Conservation (phyloP, 805 yeast genomes). For the Debaryomyces castellii region DNA sequence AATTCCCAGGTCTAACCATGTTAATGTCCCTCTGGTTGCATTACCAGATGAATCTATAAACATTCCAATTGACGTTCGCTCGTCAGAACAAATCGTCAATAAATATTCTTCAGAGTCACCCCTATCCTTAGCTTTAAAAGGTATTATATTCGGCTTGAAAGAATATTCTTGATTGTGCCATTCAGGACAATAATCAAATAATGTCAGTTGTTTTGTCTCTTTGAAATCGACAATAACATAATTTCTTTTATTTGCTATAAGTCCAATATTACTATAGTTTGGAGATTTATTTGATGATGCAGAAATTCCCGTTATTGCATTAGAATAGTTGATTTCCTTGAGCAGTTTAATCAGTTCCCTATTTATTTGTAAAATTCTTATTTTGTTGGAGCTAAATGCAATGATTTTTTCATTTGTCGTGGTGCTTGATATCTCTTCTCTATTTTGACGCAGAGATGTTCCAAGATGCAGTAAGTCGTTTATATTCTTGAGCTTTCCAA, state of each 20-base stretch:
- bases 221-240: conserved; percentile 40
- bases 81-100: conserved; percentile 34
- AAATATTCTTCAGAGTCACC: conserved; percentile 28
- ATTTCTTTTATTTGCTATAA: conserved; percentile 30
- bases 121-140: conserved; percentile 18
- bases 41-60: conserved; percentile 38
- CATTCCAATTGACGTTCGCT: conserved; percentile 37
- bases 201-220: conserved; percentile 29
- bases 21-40: conserved; percentile 41
- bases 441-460: not conserved
- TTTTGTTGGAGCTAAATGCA: conserved; percentile 27
- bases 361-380: conserved; percentile 30
- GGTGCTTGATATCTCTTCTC: not conserved
- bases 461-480: conserved; percentile 28
- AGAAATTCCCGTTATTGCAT: conserved; percentile 26
- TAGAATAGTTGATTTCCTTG: conserved; percentile 31
- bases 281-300: conserved; percentile 24
- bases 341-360: conserved; percentile 27
- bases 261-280: conserved; percentile 27
- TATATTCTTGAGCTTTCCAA: conserved; percentile 37
- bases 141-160: conserved; percentile 21
- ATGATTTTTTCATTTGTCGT: conserved; percentile 25
- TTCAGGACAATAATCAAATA: conserved; percentile 28
- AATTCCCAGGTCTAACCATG: conserved; percentile 36
- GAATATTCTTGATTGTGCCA: conserved; percentile 5